phyloP scores from a whole-genome alignment of 345 rosid species.

The Triadica sebifera region DNA sequence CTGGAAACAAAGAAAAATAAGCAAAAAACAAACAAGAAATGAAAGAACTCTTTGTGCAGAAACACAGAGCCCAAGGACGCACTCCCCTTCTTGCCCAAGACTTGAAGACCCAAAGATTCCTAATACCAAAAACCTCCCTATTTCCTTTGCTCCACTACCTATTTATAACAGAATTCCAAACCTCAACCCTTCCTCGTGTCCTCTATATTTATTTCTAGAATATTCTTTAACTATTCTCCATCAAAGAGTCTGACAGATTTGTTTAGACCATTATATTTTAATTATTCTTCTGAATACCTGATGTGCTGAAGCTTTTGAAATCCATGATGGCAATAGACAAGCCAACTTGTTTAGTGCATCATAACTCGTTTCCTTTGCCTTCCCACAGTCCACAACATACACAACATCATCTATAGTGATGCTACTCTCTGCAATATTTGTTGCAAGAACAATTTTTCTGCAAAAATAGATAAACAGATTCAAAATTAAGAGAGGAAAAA shows the following conservation, averaged over 20 bases:
- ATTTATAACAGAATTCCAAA: too few relatives aligned
- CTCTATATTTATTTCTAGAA: too few relatives aligned
- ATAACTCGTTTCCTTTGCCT: constrained; percentile 96
- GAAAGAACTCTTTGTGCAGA: too few relatives aligned
- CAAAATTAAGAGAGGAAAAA: not conserved
- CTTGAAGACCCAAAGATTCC: too few relatives aligned
- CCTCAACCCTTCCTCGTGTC: too few relatives aligned
- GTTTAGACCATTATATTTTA: constrained; percentile 11
- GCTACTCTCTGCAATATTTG: constrained; percentile 98
- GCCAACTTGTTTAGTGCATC: constrained; percentile 97
- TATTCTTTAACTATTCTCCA: too few relatives aligned
- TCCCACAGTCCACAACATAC: constrained; percentile 93
- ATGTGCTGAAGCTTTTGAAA: constrained; percentile 91
- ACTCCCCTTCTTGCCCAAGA: too few relatives aligned
- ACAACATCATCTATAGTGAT: constrained; percentile 96
- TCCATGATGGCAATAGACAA: constrained; percentile 93
- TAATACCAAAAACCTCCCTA: too few relatives aligned
- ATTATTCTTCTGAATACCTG: constrained; percentile 52
- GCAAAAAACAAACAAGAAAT: too few relatives aligned
- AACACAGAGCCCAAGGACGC: too few relatives aligned
- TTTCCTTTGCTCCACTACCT: too few relatives aligned
- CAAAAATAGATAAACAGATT: constrained; percentile 18
- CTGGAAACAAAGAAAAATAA: too few relatives aligned
- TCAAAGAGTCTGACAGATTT: constrained; percentile 2
- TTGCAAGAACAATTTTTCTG: constrained; percentile 92